Conservation (phyloP, 176 grass and related monocot species). For the Urochloa ruziziensis region DNA sequence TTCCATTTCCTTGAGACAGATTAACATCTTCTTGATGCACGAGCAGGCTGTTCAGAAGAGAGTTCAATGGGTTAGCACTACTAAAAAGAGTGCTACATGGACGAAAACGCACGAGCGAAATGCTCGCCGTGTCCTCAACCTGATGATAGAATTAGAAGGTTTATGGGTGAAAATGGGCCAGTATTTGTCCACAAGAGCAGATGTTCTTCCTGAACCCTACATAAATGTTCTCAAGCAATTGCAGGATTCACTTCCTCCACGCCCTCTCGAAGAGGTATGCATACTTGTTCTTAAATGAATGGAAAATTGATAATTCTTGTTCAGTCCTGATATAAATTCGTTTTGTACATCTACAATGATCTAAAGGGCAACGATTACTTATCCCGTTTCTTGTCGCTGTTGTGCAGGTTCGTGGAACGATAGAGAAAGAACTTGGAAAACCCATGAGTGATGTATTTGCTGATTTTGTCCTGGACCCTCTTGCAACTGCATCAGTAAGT, state of each 20-base stretch:
- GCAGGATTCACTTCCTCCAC: slow-evolving; percentile 91
- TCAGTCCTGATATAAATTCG: not conserved
- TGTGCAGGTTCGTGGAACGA: slow-evolving; percentile 73
- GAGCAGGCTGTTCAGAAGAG: slow-evolving; percentile 84
- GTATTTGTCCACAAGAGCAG: slow-evolving; percentile 95
- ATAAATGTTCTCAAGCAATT: slow-evolving; percentile 78
- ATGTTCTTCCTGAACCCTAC: slow-evolving; percentile 94
- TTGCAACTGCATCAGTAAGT: slow-evolving; percentile 97
- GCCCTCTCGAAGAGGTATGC: slow-evolving; percentile 75
- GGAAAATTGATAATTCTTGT: slow-evolving; percentile 15
- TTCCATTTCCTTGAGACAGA: not conserved
- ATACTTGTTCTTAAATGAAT: slow-evolving; percentile 18
- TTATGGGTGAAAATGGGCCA: slow-evolving; percentile 97
- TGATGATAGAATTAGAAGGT: slow-evolving; percentile 94
- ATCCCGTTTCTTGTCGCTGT: not conserved
- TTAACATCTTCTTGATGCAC: slow-evolving; percentile 38
- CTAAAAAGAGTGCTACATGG: slow-evolving; percentile 65
- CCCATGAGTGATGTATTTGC: slow-evolving; percentile 73
- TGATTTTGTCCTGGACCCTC: slow-evolving; percentile 75
- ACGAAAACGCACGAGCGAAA: slow-evolving; percentile 79
- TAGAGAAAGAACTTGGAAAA: slow-evolving; percentile 89
- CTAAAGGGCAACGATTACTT: not conserved
- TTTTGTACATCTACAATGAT: not conserved
- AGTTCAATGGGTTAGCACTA: slow-evolving; percentile 68
- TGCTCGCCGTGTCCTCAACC: slow-evolving; percentile 79